Base-by-base conservation (phyloP, 345 rosid genomes). In the Melastoma malabathricum region DNA sequence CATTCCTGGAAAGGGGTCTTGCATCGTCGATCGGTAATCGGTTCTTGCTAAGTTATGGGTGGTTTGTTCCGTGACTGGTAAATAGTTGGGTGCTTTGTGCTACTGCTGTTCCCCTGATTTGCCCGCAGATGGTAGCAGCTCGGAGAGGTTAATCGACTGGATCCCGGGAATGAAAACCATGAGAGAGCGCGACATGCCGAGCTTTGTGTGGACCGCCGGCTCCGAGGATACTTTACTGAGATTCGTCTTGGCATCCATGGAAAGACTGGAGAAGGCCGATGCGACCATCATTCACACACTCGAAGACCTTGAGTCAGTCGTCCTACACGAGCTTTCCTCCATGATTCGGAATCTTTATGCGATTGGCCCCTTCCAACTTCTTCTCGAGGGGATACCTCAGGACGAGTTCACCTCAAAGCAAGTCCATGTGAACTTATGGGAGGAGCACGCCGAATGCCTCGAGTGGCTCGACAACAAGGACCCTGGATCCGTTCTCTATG, bases 11-110 rank as follows among this genome's bases (percentile, higher is more conserved):
- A 19, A 56, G 41, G 43, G 65, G 65, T 17, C 41, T 66, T 9
- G 18, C 16, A 0, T 64, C 58, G 39, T 54, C 57, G 12, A 56
- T 25, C 55, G 70, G 70, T 65, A 45, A 45, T 18, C 2, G 8
- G 13, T 18, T 17, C 25, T 3, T 13, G 25, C 25, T 22, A 22
- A 4, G 25, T 22, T 22, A 22, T 22, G 25, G 25, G 25, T 22
- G 25, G 25, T 22, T 22, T 22, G 25, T 22, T 22, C 25, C 25
- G 25, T 22, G 25, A 22, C 15, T 45, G 25, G 25, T 22, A 22
- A 22, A 22, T 22, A 22, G 25, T 22, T 22, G 25, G 25, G 25
- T 22, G 25, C 25, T 22, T 22, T 22, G 25, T 22, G 25, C 25
- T 22, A 22, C 25, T 22, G 25, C 25, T 22, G 25, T 22, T 22